Base-by-base conservation (phyloP, 345 rosid genomes). In the Microthlaspi erraticum region DNA sequence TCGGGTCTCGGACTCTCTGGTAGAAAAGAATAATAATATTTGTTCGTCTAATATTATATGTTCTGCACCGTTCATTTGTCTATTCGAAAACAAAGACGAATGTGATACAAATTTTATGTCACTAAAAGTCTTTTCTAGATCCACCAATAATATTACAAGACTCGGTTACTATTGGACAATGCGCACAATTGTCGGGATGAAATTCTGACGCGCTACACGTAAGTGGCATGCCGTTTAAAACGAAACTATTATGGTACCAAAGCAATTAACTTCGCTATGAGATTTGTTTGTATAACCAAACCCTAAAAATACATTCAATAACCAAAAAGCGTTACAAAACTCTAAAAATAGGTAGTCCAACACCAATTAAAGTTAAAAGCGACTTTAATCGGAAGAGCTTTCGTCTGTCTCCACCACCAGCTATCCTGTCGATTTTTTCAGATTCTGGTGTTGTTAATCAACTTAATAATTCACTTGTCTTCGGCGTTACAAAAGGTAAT, bases 201-300 rank as follows among this genome's bases (percentile, higher is more conserved):
- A 42, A 31, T 11, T 39, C 26, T 12, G 43, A 70, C 8, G 38
- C 38, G 31, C 5, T 46, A 64, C 72, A 73, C 77, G 72, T 57
- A 58, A 73, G 46, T 41, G 60, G n/a, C 77, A 73, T 49, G 61
- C 61, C 77, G 55, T 66, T 32, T 59, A 16, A 66, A 26, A 64
- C 76, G 76, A 64, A 36, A 38, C 64, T 54, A 23, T 53, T 14
- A 4, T 34, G 23, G 49, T 54, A 13, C 42, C 76, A 62, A 62
- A 52, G 38, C 32, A 72, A n/a, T n/a, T n/a, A n/a, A 62, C 14
- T 63, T 54, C 7, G 7, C 23, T 31, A 26, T 26, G 13, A 31
- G 29, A 71, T 53, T 11, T 73, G 54, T 33, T 58, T 65, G 52
- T 57, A 5, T 48, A 57, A 58, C 53, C 14, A 58, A 58, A 48